These are phyloP conservation scores for Lichtheimia hyalospora DNA, from an alignment of 371 early-diverging fungal species.

Conservation along the genomic window DNA sequence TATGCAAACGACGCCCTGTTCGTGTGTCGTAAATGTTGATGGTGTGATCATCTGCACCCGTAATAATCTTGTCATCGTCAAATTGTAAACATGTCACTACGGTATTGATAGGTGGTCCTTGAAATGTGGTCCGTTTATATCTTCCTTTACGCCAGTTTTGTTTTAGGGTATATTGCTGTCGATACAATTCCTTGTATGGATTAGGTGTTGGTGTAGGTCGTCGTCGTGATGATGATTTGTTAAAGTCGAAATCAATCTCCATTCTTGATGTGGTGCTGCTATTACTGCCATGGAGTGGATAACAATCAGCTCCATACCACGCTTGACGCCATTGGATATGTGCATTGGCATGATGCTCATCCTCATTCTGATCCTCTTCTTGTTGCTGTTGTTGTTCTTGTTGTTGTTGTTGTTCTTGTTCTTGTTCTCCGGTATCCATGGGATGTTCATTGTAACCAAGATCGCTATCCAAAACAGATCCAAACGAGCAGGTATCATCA, in stretches of 20 bases:
- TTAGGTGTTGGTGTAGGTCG: conserved; percentile 9
- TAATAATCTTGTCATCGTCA: conserved; percentile 88
- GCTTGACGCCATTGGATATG: conserved; percentile 11
- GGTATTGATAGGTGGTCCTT: conserved; percentile 57
- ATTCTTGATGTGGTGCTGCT: neutral
- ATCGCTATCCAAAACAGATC: conserved; percentile 1
- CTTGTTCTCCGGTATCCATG: neutral
- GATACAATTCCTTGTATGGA: conserved; percentile 79
- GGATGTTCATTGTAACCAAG: neutral
- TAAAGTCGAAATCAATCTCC: neutral
- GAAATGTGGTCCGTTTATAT: conserved; percentile 72
- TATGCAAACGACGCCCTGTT: conserved; percentile 69
- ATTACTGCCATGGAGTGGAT: neutral
- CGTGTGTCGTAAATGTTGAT: conserved; percentile 88
- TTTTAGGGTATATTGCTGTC: conserved; percentile 74
- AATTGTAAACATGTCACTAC: conserved; percentile 96
- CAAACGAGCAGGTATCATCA: neutral
- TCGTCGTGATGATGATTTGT: neutral
- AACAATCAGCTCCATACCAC: conserved; percentile 7
- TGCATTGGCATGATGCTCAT: neutral
- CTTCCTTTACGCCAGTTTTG: conserved; percentile 83
- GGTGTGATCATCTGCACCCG: conserved; percentile 87
- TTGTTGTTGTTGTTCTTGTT: neutral
- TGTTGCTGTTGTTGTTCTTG: too few species aligned
- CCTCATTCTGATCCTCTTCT: neutral